These are phyloP conservation scores for Chlorella vulgaris DNA, from an alignment of 139 green algal genomes.

Conservation along the genomic window DNA sequence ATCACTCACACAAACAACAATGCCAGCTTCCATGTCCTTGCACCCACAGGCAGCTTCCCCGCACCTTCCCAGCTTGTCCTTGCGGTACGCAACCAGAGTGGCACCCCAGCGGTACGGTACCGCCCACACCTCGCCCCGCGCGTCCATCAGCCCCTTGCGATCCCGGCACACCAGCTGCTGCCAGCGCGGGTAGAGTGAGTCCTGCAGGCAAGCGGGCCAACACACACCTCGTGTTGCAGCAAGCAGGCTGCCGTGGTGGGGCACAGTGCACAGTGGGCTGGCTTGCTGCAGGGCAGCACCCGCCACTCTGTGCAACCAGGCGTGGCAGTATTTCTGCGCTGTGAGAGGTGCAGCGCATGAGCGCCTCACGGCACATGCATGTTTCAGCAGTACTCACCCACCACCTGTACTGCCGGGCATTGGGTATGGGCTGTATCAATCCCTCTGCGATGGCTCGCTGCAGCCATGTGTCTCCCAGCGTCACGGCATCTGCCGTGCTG, in stretches of 20 bases:
- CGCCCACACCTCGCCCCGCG: constrained; percentile 67
- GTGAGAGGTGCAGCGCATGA: no score
- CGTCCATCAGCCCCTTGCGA: constrained; percentile 22
- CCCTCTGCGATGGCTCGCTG: constrained; percentile 60
- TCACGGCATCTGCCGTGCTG: constrained; percentile 71
- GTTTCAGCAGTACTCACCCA: constrained; percentile 53
- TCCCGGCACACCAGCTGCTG: constrained; percentile 58
- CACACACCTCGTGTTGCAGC: background rate
- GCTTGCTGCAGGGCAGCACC: no score
- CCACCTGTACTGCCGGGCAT: constrained; percentile 57
- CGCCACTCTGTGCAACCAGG: no score
- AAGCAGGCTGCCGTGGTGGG: no score
- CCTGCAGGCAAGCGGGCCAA: constrained; percentile 18
- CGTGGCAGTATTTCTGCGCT: no score
- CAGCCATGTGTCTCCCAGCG: constrained; percentile 84
- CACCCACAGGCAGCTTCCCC: background rate
- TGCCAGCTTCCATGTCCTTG: background rate
- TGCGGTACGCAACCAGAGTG: constrained; percentile 72
- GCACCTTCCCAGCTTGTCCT: constrained; percentile 50
- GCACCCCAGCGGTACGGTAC: constrained; percentile 83
- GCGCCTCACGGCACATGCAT: no score
- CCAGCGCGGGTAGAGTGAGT: constrained; percentile 61
- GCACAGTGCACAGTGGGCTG: no score
- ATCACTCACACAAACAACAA: background rate
- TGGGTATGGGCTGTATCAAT: constrained; percentile 74